phyloP scores from a whole-genome alignment of 176 grass and related monocot species.

The Coix lacrymajobi region DNA sequence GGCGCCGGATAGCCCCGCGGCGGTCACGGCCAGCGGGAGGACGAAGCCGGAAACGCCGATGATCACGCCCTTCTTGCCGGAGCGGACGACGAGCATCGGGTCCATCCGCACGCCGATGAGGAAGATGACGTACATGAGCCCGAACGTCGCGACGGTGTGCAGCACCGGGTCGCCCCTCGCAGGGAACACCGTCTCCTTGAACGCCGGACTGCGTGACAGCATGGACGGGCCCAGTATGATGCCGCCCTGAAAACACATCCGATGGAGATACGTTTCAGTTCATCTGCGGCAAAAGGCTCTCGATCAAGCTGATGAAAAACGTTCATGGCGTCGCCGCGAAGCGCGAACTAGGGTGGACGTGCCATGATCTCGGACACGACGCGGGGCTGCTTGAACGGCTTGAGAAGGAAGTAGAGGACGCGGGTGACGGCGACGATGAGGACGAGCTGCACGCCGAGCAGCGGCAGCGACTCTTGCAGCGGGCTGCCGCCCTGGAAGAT shows the following conservation, averaged over 20 bases:
- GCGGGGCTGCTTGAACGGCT: slow-evolving; percentile 72
- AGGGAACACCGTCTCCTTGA: slow-evolving; percentile 64
- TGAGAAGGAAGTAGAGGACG: slow-evolving; percentile 59
- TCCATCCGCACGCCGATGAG: slow-evolving; percentile 88
- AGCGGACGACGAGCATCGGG: slow-evolving; percentile 46
- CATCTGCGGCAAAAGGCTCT: neutral
- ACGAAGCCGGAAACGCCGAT: slow-evolving; percentile 59
- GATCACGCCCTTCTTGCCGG: slow-evolving; percentile 54
- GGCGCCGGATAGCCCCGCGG: neutral
- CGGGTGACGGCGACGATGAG: slow-evolving; percentile 74
- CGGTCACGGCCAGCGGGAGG: slow-evolving; percentile 34
- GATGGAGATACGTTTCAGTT: neutral
- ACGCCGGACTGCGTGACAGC: slow-evolving; percentile 42
- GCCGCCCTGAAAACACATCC: slow-evolving; percentile 51
- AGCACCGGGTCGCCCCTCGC: slow-evolving; percentile 62
- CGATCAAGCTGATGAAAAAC: neutral
- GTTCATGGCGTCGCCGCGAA: neutral
- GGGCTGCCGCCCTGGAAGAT: slow-evolving; percentile 53
- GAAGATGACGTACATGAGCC: slow-evolving; percentile 76
- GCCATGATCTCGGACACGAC: slow-evolving; percentile 73
- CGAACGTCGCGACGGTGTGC: slow-evolving; percentile 65
- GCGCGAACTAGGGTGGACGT: neutral
- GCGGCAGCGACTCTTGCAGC: slow-evolving; percentile 54
- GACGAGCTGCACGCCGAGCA: slow-evolving; percentile 70
- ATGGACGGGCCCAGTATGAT: slow-evolving; percentile 82